Conservation (phyloP, 768 basidiomycete species). For the Mycena haematopus region DNA sequence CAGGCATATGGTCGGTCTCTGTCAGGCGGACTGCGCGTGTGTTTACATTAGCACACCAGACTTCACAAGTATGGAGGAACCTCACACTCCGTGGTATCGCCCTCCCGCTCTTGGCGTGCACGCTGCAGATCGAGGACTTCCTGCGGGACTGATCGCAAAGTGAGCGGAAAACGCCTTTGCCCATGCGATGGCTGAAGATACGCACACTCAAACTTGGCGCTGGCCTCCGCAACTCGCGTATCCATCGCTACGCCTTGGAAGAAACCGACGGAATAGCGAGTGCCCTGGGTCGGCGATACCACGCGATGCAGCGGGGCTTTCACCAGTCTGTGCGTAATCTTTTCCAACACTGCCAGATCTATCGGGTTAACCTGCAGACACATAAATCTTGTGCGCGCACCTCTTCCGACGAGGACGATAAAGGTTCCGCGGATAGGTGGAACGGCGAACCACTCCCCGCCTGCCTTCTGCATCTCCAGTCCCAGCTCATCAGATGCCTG, state of each 20-base stretch:
- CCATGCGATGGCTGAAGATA: not conserved
- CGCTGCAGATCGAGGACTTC: slow-evolving; percentile 21
- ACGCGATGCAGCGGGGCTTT: slow-evolving; percentile 28
- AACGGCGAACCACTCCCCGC: slow-evolving; percentile 21
- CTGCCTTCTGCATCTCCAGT: slow-evolving; percentile 17
- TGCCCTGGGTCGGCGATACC: slow-evolving; percentile 23
- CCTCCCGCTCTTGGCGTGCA: slow-evolving; percentile 24
- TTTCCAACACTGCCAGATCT: slow-evolving; percentile 20
- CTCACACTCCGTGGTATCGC: slow-evolving; percentile 23
- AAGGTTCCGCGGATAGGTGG: slow-evolving; percentile 26
- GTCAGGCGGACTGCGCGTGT: slow-evolving; percentile 1
- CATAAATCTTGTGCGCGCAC: slow-evolving; percentile 1
- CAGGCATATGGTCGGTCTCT: slow-evolving; percentile 16
- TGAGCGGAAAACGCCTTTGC: not conserved
- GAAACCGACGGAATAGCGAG: slow-evolving; percentile 27
- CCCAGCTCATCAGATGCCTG: slow-evolving; percentile 23
- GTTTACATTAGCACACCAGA: not conserved
- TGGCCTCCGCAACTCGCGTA: slow-evolving; percentile 17
- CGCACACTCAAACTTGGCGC: slow-evolving; percentile 23
- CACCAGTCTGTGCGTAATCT: slow-evolving; percentile 21
- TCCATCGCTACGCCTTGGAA: slow-evolving; percentile 29
- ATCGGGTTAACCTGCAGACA: not conserved
- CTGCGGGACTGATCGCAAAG: slow-evolving; percentile 18
- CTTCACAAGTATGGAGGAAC: not conserved
- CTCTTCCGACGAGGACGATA: slow-evolving; percentile 21